Conservation (phyloP, 495 filamentous ascomycete genomes). For the Elasticomyces elasticus region DNA sequence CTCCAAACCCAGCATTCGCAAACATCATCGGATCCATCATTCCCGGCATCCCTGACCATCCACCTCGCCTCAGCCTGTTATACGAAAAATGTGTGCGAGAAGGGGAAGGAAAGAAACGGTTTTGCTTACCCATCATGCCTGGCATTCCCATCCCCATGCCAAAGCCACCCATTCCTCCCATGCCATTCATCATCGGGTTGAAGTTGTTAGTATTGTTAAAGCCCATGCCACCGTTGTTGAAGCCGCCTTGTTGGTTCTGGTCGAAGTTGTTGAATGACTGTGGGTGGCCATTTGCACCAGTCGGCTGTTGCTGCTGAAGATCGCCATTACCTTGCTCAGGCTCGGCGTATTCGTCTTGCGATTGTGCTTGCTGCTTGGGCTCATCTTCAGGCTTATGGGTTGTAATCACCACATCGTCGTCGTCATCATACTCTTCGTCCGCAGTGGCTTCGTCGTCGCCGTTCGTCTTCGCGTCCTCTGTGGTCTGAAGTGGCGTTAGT, state of each 20-base stretch:
- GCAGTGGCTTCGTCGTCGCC: slow-evolving; percentile 3
- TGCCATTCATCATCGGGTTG: slow-evolving; percentile 68
- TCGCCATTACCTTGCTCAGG: background rate
- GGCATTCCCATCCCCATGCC: slow-evolving; percentile 43
- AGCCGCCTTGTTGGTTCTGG: background rate
- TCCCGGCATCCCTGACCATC: slow-evolving; percentile 54
- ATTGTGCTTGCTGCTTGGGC: background rate
- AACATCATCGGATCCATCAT: slow-evolving; percentile 95
- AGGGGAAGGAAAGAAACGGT: background rate
- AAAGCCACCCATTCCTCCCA: slow-evolving; percentile 55
- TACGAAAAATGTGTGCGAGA: background rate
- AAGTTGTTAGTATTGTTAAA: slow-evolving; percentile 54
- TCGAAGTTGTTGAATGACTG: slow-evolving; percentile 39
- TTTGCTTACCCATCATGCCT: slow-evolving; percentile 61
- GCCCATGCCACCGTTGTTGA: slow-evolving; percentile 28
- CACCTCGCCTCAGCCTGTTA: slow-evolving; percentile 14
- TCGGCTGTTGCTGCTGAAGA: slow-evolving; percentile 11
- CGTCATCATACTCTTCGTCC: slow-evolving; percentile 17
- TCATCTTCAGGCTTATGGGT: background rate
- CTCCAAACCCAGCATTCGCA: slow-evolving; percentile 52
- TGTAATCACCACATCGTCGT: slow-evolving; percentile 17
- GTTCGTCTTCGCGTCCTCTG: background rate
- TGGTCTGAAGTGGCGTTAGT: background rate
- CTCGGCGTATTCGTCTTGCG: background rate
- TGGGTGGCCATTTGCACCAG: slow-evolving; percentile 41